Evolutionary conservation across 2,329 filamentous ascomycete genomes (phyloP), one percentile per base, ranked within the genome.

Genomic region (Cytospora paraplurivora): DNA sequence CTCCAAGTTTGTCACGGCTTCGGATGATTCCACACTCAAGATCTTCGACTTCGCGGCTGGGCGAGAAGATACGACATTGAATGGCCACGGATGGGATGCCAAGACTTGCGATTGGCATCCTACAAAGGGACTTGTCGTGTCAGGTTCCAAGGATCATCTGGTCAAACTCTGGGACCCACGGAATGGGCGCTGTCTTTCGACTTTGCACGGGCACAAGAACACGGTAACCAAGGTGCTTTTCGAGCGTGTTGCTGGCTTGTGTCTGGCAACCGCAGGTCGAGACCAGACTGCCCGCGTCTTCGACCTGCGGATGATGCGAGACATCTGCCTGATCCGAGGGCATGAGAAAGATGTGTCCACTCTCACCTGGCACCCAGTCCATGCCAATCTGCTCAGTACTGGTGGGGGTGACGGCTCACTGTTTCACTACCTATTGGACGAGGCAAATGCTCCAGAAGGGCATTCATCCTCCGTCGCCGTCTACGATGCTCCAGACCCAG

Each of bases 151-250:
- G 78, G 95, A 99, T 72, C 94, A 99, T 76, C 82, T 96, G 67
- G 92, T 99, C 72, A 98, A 98, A 76, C 87, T 99, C 51, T 99
- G 95, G 95, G 95, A 99, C 75, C 95, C 95, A n/a, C 86, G 95
- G 62, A 94, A 89, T 6, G 89, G 91, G 41, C 88, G 93, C 51
- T 97, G 93, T 74, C 81, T 99, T 61, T 97, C 94, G 0, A 98
- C 94, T 0, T 85, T 99, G 4, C 93, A 97, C 76, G 94, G 93
- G 51, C 95, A 98, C 77, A 99, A 99, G 76, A 98, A 97, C 74
- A 96, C 93, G 44, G 93, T 99, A 71, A 95, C 93, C 52, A 95
- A 95, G 73, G 96, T 93, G 0, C 79, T 90, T 53, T 99, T 99
- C 73, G 95, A 97, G 74, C 89, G 89, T 58, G 88, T 91, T 11